phyloP scores from a whole-genome alignment of 768 basidiomycete genomes.

The Suillus tomentosus region DNA sequence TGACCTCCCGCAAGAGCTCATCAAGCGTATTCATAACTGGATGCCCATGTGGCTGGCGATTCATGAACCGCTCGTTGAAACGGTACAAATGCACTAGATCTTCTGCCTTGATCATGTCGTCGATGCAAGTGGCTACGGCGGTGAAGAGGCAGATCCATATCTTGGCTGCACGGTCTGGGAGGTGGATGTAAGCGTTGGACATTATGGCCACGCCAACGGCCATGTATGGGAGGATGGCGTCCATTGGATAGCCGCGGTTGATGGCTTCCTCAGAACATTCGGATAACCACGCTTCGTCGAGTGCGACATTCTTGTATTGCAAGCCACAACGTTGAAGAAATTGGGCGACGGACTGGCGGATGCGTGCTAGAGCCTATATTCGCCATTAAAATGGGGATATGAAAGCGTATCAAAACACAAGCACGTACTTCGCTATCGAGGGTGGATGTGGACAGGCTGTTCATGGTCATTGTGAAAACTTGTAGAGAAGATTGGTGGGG shows the following conservation, averaged over 20 bases:
- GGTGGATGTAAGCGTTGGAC: slow-evolving; percentile 26
- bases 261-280: slow-evolving; percentile 2
- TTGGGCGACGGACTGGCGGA: not conserved
- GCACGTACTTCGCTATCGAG: not conserved
- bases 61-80: slow-evolving; percentile 38
- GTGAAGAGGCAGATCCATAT: slow-evolving; percentile 42
- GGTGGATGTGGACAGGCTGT: not conserved
- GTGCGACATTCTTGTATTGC: not conserved
- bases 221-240: not conserved
- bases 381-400: not conserved
- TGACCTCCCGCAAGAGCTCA: slow-evolving; percentile 32
- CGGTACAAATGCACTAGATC: slow-evolving; percentile 26
- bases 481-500: not conserved
- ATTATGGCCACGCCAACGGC: slow-evolving; percentile 1
- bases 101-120: slow-evolving; percentile 36
- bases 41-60: slow-evolving; percentile 29
- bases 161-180: slow-evolving; percentile 25
- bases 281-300: not conserved
- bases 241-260: slow-evolving; percentile 5
- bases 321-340: slow-evolving; percentile 2
- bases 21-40: slow-evolving; percentile 37
- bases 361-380: not conserved
- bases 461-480: not conserved
- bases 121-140: slow-evolving; percentile 37
- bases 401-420: not conserved